Conservation (phyloP, 768 basidiomycete species). For the Tulasnella sp. region DNA sequence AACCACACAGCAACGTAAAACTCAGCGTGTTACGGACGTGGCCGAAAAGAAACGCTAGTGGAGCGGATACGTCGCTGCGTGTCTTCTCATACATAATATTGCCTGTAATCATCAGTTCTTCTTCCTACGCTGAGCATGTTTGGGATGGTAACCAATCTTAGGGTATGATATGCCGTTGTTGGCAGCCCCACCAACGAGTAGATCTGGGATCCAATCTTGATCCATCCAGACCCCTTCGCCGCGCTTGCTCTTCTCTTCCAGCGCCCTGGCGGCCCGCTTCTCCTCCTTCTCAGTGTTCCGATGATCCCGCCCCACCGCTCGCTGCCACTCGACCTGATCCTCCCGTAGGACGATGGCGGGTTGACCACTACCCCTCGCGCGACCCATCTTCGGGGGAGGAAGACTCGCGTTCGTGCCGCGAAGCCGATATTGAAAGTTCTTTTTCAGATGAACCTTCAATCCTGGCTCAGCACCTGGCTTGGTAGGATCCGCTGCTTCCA, state of each 20-base stretch:
- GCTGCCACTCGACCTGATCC: constrained; percentile 80
- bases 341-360: constrained; percentile 79
- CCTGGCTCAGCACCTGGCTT: constrained; percentile 47
- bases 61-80: no score
- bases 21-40: no score
- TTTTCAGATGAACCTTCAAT: constrained; percentile 86
- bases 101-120: neutral
- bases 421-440: constrained; percentile 87
- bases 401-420: constrained; percentile 91
- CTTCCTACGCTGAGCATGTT: neutral
- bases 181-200: constrained; percentile 38
- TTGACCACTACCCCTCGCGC: constrained; percentile 61
- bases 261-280: constrained; percentile 54
- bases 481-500: constrained; percentile 44
- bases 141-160: constrained; percentile 1
- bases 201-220: constrained; percentile 87
- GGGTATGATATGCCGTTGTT: neutral
- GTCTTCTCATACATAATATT: no score
- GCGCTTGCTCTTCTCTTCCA: constrained; percentile 32
- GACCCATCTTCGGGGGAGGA: constrained; percentile 79
- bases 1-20: no score
- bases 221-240: constrained; percentile 65
- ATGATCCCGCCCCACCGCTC: constrained; percentile 70
- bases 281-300: constrained; percentile 70
- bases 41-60: no score